Evolutionary conservation across 2,329 filamentous ascomycete species (phyloP).

Genomic region (Colletotrichum magnum): DNA sequence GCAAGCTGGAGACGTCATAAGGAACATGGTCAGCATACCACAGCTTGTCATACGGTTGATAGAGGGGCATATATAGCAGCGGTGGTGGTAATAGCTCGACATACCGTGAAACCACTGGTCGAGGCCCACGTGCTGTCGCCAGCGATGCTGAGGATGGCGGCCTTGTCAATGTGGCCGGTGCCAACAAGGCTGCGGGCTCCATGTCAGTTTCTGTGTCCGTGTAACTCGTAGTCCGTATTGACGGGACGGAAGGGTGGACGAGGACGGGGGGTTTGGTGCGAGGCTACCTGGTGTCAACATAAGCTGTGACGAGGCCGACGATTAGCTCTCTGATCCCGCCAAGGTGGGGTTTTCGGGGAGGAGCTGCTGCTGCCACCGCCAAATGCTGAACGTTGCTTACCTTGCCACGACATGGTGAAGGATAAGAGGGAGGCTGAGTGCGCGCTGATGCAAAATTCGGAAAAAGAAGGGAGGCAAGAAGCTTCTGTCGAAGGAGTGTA

Average conservation of each 20-base stretch:
- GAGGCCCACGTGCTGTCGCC: conserved; percentile 87
- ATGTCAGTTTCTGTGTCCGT: conserved; percentile 27
- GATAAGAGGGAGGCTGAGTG: conserved; percentile 34
- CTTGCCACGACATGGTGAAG: conserved; percentile 81
- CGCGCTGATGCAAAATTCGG: conserved; percentile 36
- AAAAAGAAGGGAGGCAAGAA: conserved; percentile 33
- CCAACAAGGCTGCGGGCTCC: conserved; percentile 77
- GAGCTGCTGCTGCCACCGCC: conserved; percentile 11
- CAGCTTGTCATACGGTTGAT: conserved; percentile 11
- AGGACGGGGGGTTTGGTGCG: conserved; percentile 18
- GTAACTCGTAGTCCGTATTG: conserved; percentile 5
- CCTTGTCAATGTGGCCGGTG: conserved; percentile 85
- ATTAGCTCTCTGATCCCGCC: conserved; percentile 47
- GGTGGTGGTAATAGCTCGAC: conserved; percentile 37
- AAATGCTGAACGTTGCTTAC: conserved; percentile 56
- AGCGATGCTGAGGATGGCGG: conserved; percentile 84
- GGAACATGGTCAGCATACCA: conserved; percentile 11
- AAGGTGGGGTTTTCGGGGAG: conserved; percentile 35
- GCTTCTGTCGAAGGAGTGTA: conserved; percentile 36
- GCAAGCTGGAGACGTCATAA: conserved; percentile 62
- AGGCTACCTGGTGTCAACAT: conserved; percentile 66
- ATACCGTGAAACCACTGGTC: conserved; percentile 80
- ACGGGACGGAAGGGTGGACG: conserved; percentile 11
- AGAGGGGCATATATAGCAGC: neutral
- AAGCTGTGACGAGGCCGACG: conserved; percentile 54